These are phyloP conservation scores for Mucor mucedo DNA, from an alignment of 371 early-diverging fungal species.

Conservation along the genomic window DNA sequence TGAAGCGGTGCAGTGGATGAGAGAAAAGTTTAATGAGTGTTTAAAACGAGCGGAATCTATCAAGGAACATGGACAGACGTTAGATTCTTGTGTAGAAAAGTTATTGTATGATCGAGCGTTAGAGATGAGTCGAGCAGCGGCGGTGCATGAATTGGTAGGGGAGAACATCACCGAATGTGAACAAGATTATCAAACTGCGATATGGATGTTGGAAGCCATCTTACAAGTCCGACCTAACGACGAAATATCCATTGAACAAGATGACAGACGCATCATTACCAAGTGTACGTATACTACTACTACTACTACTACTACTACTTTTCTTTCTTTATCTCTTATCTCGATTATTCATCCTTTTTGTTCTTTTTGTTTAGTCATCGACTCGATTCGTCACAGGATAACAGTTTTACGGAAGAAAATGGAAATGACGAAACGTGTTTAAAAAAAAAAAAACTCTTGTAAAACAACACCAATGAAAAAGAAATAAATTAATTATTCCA, in stretches of 20 bases:
- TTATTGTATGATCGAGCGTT: slow-evolving; percentile 68
- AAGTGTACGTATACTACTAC: slow-evolving; percentile 60
- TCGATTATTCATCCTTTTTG: not conserved
- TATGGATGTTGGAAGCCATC: slow-evolving; percentile 81
- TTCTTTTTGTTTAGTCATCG: slow-evolving; percentile 41
- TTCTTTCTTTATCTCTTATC: not conserved
- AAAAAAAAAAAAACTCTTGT: not conserved
- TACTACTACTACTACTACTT: too few relatives aligned
- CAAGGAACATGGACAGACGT: slow-evolving; percentile 21
- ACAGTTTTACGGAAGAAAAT: slow-evolving; percentile 44
- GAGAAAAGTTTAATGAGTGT: slow-evolving; percentile 85
- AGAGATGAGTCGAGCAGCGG: slow-evolving; percentile 36
- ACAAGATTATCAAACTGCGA: slow-evolving; percentile 76
- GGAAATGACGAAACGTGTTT: slow-evolving; percentile 27
- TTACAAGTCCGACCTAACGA: slow-evolving; percentile 57
- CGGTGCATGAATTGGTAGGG: slow-evolving; percentile 36
- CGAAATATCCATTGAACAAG: slow-evolving; percentile 63
- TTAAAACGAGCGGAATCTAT: slow-evolving; percentile 72
- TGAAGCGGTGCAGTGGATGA: slow-evolving; percentile 85
- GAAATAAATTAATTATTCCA: slow-evolving; percentile 2
- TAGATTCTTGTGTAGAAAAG: slow-evolving; percentile 60
- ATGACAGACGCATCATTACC: slow-evolving; percentile 54
- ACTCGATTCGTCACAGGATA: slow-evolving; percentile 53
- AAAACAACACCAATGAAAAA: slow-evolving; percentile 20
- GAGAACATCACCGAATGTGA: slow-evolving; percentile 73